phyloP scores from a whole-genome alignment of 1,139 yeast genomes.

The Candida neerlandica region DNA sequence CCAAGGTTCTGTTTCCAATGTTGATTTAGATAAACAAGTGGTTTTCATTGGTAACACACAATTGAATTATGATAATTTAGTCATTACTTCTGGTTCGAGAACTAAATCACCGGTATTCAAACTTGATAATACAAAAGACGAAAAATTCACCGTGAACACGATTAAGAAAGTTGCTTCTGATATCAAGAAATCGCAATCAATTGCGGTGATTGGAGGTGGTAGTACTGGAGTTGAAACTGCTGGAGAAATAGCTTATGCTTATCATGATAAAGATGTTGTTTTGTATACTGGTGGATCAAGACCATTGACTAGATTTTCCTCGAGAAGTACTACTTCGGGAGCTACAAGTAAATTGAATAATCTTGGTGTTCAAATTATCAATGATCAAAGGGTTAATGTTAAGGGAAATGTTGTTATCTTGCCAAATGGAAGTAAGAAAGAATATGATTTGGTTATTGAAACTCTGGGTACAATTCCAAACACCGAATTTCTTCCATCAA shows the following conservation, averaged over 20 bases:
- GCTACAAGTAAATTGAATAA: constrained; percentile 21
- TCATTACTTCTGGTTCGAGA: constrained; percentile 37
- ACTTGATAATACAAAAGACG: constrained; percentile 20
- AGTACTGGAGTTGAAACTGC: constrained; percentile 44
- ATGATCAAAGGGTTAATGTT: constrained; percentile 18
- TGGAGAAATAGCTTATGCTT: constrained; percentile 34
- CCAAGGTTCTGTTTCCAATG: constrained; percentile 25
- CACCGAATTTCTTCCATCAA: constrained; percentile 24
- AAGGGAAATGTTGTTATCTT: constrained; percentile 13
- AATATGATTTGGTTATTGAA: constrained; percentile 32
- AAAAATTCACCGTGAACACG: constrained; percentile 18
- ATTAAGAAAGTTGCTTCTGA: constrained; percentile 19
- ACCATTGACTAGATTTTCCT: constrained; percentile 25
- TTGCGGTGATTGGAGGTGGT: constrained; percentile 45
- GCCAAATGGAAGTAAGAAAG: constrained; percentile 19
- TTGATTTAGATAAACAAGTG: constrained; percentile 23
- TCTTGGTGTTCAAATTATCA: constrained; percentile 30
- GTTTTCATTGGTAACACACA: constrained; percentile 16
- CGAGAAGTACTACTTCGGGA: constrained; percentile 19
- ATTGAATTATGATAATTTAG: constrained; percentile 29
- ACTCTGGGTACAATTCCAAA: constrained; percentile 26
- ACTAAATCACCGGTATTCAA: constrained; percentile 28
- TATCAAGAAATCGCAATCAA: constrained; percentile 23
- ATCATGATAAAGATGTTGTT: constrained; percentile 23
- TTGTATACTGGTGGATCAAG: constrained; percentile 29